phyloP scores from a whole-genome alignment of 2,329 filamentous ascomycete species.

The Aspergillus sp. region DNA sequence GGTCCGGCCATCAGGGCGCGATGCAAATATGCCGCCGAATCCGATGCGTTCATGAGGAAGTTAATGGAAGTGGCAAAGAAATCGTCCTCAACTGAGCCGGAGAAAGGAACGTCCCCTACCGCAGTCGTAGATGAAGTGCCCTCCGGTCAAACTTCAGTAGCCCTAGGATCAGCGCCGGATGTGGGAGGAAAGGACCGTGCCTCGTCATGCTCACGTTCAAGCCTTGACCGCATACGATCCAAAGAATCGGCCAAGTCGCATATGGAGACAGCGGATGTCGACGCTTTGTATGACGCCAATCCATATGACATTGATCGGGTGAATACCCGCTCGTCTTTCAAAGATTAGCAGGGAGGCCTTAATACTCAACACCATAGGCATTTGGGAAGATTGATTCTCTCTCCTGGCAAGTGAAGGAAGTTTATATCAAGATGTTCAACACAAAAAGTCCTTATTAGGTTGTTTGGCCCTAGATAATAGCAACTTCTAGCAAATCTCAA shows the following conservation, averaged over 20 bases:
- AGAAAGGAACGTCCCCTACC: background rate
- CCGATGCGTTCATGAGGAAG: conserved; percentile 10
- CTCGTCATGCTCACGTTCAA: background rate
- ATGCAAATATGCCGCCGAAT: conserved; percentile 15
- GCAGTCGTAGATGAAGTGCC: background rate
- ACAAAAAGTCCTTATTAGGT: too few species aligned
- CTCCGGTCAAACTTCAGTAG: background rate
- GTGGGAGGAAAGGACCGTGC: background rate
- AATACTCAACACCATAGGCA: too few species aligned
- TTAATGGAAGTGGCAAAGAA: conserved; percentile 9
- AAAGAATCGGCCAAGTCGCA: conserved; percentile 3
- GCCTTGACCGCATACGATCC: conserved; percentile 4
- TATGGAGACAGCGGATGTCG: background rate
- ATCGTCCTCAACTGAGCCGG: background rate
- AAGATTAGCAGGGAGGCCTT: background rate
- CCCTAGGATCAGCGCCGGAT: background rate
- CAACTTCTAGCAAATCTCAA: background rate
- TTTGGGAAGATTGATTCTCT: too few species aligned
- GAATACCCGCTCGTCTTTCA: conserved; percentile 13
- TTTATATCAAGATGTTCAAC: too few species aligned
- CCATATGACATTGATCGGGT: conserved; percentile 15
- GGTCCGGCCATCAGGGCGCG: conserved; percentile 11
- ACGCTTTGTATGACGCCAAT: conserved; percentile 12
- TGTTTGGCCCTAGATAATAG: too few species aligned
- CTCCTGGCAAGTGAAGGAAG: too few species aligned